Evolutionary conservation across 2,329 filamentous ascomycete species (phyloP), one percentile per base, ranked within the genome.

Genomic region (Corinectria fuckeliana): DNA sequence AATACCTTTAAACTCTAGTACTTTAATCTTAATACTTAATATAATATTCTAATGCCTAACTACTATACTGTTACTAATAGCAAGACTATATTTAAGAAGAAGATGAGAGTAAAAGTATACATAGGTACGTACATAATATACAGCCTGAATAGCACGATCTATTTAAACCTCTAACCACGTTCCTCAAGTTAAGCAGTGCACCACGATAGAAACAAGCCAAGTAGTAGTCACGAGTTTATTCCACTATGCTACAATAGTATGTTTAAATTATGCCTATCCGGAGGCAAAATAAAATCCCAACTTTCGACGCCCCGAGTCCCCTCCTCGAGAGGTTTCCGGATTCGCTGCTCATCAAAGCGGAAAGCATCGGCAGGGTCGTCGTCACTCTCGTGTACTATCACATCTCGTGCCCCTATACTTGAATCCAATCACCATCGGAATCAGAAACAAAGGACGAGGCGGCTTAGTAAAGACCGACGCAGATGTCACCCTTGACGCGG

Each of bases 401-500:
- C 47, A 57, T 47, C 51, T 52, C 50, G 11, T 50, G 30, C 56
- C 55, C 63, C 63, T 60, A 52, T 32, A 39, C 25, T 60, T 55
- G 32, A 39, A 58, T 28, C 34, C 49, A 58, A 53, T 49, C 42
- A 44, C 44, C 50, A 54, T 54, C 45, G 38, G 47, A 44, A 50
- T 30, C n/a, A 54, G 50, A 41, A 18, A n/a, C n/a, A n/a, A 21
- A n/a, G 25, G 20, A 34, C 20, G 42, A 56, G 42, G 26, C 8
- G 41, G n/a, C 34, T 45, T 70, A 71, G 67, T 71, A 71, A 25
- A 71, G 69, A 47, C 69, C 69, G 44, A 88, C 80, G 18, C 82
- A 80, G 67, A 88, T 86, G 71, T 88, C 85, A 79, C 85, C 85
- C 45, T 84, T 78, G 60, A 88, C 78, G 50, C 85, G 75, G 48